Base-by-base conservation (phyloP, 208 protist species). In the Acanthamoeba culbertsoni region DNA sequence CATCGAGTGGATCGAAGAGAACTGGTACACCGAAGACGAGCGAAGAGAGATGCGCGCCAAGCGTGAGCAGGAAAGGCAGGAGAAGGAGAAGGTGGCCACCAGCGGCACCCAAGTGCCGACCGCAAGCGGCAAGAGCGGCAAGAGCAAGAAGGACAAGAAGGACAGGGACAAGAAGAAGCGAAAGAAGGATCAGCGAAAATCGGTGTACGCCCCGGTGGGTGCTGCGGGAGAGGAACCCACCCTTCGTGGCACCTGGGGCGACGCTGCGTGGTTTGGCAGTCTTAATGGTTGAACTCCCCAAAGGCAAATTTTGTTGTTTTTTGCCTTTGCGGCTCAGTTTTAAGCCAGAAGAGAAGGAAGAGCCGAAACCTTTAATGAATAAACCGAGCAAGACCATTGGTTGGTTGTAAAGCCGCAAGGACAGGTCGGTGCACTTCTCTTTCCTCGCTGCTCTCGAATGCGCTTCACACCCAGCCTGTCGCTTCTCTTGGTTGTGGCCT, bases 1-100 rank as follows among this genome's bases (percentile, higher is more conserved):
- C 16, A 43, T 55, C 48, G 79, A 55, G 51, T 88, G 79, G 79
- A 88, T 88, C 79, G 79, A 88, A 23, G 79, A 88, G 51, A 55
- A 88, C 31, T 88, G 79, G 79, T 88, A 88, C 79, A 31, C 79
- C 28, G 79, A 88, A 55, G 79, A 88, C 1, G 79, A 88, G 31
- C 45, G 53, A 12, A 28, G 31, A 33, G 79, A 88, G 31, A 42
- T 33, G 51, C 1, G 71, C 14, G 71, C 71, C 42, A 79, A 79
- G 40, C 71, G 71, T 42, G 71, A 79, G 71, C 62, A 33, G 31
- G 62, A 71, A 33, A n/a, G 23, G 28, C 28, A 71, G 28, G 31
- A 31, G 31, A n/a, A 71, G 62, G 31, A n/a, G 62, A n/a, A n/a
- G n/a, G n/a, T n/a, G n/a, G n/a, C n/a, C n/a, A n/a, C n/a, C n/a